Base-by-base conservation (phyloP, 139 green algal genomes). In the Deuterostichococcus epilithicus region DNA sequence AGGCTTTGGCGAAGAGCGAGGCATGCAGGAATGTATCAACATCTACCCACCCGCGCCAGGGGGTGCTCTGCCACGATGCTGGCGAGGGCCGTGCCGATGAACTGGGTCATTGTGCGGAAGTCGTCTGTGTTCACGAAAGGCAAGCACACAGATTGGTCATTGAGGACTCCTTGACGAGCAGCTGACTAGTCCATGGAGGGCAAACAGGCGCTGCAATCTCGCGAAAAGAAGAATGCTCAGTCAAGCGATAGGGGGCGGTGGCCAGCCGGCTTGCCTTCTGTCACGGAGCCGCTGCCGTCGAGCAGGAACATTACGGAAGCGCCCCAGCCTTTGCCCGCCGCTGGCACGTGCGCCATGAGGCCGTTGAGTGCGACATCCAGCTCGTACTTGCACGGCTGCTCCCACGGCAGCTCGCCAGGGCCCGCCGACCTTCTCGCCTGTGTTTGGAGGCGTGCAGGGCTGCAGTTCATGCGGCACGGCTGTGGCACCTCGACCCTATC, bases 251-350 rank as follows among this genome's bases (percentile, higher is more conserved):
- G n/a, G n/a, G n/a, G n/a, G n/a, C n/a, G n/a, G n/a, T n/a, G n/a
- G n/a, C n/a, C n/a, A n/a, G n/a, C n/a, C n/a, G n/a, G n/a, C 52
- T 39, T 15, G 70, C 47, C 73, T 70, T 42, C 30, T 22, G 66
- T 68, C 20, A 79, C 67, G 13, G 75, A 79, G 38, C 75, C 75
- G 30, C 75, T 79, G 39, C 66, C 75, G 36, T 79, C 75, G n/a
- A 79, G 67, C 47, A 79, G 75, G 39, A 79, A 74, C 30, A 67
- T 37, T 4, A 63, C 28, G 52, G 52, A 74, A 30, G 44, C 42
- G 44, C 28, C 71, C 39, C 28, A 42, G 3, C 39, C 10, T 13
- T 22, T 5, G 30, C 32, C 10, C 6, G 15, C 28, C 35, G 1
- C 37, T 44, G 37, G 52, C 38, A 26, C 65, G 39, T 23, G 3